Percentiles rank a stretch among this genome's conserved stretches.
These are phyloP conservation scores for Chrysanthemum lavandulifolium DNA, from an alignment of 129 eudicot species.

Conservation along the genomic window DNA sequence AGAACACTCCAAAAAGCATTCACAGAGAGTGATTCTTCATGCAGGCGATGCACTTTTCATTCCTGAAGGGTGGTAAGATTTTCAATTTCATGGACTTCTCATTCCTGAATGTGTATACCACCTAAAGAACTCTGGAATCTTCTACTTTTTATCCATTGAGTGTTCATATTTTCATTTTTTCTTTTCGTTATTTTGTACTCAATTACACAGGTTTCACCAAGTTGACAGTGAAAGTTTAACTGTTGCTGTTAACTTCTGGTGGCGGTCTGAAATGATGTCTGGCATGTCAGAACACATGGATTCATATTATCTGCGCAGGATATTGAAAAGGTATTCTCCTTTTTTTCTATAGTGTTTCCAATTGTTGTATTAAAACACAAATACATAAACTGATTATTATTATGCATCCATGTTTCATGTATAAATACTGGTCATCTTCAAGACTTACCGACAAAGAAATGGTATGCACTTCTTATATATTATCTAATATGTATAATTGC, in stretches of 20 bases:
- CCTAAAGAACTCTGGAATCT: too few species aligned
- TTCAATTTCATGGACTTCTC: too few species aligned
- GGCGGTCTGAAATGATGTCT: too few species aligned
- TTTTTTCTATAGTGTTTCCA: not conserved
- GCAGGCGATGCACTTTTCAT: too few species aligned
- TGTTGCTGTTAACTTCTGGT: too few species aligned
- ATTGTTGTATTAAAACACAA: not conserved
- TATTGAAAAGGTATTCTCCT: conserved; percentile 64
- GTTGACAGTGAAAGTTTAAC: not conserved
- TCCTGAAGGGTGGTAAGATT: too few species aligned
- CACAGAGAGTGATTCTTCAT: too few species aligned
- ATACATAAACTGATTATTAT: conserved; percentile 22
- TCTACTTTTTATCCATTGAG: too few species aligned
- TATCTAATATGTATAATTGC: conserved; percentile 7
- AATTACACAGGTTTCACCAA: too few species aligned
- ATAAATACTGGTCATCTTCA: conserved; percentile 17
- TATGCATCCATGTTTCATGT: conserved; percentile 34
- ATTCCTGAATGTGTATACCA: too few species aligned
- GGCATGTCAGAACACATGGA: conserved; percentile 33
- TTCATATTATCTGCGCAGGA: conserved; percentile 81
- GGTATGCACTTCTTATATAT: conserved; percentile 45
- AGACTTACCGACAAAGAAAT: conserved; percentile 88
- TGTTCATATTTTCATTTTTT: not conserved
- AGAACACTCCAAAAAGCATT: too few species aligned
- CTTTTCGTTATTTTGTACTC: too few species aligned